phyloP scores from a whole-genome alignment of 495 filamentous ascomycete genomes.

The Usnea hakonensis region DNA sequence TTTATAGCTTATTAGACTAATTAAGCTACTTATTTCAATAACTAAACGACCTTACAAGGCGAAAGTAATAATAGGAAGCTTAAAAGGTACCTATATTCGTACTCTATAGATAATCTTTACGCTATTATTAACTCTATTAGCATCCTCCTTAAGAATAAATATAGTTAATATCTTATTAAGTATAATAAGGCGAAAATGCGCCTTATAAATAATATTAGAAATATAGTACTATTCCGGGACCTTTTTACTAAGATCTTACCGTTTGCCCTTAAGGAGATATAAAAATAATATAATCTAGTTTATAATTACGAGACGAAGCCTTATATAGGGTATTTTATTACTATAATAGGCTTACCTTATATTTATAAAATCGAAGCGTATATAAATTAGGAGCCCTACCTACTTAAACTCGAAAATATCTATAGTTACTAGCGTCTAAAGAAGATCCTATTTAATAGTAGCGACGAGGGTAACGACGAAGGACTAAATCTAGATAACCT shows the following conservation, averaged over 20 bases:
- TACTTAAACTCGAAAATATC: neutral
- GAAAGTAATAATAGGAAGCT: neutral
- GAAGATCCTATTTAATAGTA: neutral
- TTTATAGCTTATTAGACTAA: neutral
- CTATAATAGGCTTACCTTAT: neutral
- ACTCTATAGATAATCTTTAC: neutral
- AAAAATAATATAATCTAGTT: neutral
- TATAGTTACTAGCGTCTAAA: neutral
- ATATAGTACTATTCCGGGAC: neutral
- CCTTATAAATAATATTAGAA: neutral
- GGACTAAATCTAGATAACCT: neutral
- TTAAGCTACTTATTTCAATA: neutral
- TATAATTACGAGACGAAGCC: neutral
- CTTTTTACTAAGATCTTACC: neutral
- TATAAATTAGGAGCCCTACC: neutral
- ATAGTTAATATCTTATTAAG: neutral
- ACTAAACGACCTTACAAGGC: neutral
- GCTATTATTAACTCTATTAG: neutral
- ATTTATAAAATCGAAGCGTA: neutral
- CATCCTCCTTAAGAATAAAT: neutral
- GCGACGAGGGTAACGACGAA: neutral
- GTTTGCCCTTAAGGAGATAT: neutral
- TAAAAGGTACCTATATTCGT: neutral
- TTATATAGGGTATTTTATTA: neutral
- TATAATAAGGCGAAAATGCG: neutral